Base-by-base conservation (phyloP, 768 basidiomycete genomes). In the Collybiopsis confluens region DNA sequence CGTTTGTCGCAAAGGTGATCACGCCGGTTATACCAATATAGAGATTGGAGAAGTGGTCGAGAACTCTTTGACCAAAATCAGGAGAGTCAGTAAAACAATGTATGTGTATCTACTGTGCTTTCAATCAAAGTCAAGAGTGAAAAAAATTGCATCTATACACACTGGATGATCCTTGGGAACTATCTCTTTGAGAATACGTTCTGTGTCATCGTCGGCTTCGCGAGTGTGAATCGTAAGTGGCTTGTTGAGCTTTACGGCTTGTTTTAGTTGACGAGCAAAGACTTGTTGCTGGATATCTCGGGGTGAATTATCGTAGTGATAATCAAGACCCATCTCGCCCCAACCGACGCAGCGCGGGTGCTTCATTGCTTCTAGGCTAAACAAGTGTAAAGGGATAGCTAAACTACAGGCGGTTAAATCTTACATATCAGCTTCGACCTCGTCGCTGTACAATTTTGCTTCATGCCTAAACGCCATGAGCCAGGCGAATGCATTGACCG, bases 31-130 rank as follows among this genome's bases (percentile, higher is more conserved):
- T 80, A 2, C 92, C 92, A 45, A 93, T 90, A 64, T 79, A 86
- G 13, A 92, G 79, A 63, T 92, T 90, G 0, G 88, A 82, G 65
- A 92, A 94, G 59, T 90, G 79, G 15, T 79, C 80, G 1, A 93
- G 73, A 15, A 95, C 73, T 2, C 85, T 77, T 36, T 73, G 73
- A 0, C 86, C 92, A 58, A 92, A 86, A 18, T 73, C 83, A 0
- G 89, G 89, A 0, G 85, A 74, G 64, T 93, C 91, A 1, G 91
- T 92, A 67, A 89, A 94, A 63, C 92, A 95, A 59, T 94, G 92
- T 4, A 95, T 75, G 61, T 94, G 92, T 26, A 94, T 85, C 85
- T 90, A 55, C n/a, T n/a, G 28, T n/a, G 18, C 37, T 13, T 43
- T 15, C 5, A 20, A 40, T 15, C 13, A 36, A 18, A 7, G 28